phyloP scores from a whole-genome alignment of 2,329 filamentous ascomycete species.

The Cadophora malorum region DNA sequence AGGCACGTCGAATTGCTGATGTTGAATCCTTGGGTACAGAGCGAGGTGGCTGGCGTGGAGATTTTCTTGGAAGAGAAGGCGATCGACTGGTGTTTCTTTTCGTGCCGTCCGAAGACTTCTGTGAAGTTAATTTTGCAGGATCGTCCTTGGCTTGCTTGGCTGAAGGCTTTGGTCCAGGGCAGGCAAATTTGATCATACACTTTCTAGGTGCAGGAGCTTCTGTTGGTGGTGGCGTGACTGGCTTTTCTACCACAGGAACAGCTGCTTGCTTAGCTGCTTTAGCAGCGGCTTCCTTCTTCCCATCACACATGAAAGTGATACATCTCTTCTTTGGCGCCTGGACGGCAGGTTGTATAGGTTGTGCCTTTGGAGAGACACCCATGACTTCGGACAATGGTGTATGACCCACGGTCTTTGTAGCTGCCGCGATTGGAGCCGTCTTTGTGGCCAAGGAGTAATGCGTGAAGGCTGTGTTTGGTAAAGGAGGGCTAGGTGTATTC shows the following conservation, averaged over 20 bases:
- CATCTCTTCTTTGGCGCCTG: constrained; percentile 81
- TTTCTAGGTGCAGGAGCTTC: constrained; percentile 53
- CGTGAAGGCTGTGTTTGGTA: constrained; percentile 61
- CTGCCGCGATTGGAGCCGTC: constrained; percentile 26
- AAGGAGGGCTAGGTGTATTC: constrained; percentile 87
- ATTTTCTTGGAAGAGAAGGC: constrained; percentile 42
- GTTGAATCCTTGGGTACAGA: constrained; percentile 38
- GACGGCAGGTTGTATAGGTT: constrained; percentile 66
- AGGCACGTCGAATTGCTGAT: constrained; percentile 45
- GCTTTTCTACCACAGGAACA: constrained; percentile 48
- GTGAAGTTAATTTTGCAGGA: constrained; percentile 11
- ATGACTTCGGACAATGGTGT: constrained; percentile 28
- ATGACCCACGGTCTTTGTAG: constrained; percentile 27
- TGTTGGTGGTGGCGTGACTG: constrained; percentile 45
- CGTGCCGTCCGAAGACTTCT: constrained; percentile 31
- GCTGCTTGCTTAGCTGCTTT: constrained; percentile 47
- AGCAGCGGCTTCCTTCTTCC: constrained; percentile 58
- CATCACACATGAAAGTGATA: constrained; percentile 87
- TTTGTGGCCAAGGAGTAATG: constrained; percentile 40
- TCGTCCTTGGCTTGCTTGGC: constrained; percentile 43
- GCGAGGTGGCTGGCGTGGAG: constrained; percentile 28
- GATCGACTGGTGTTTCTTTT: constrained; percentile 37
- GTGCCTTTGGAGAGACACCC: constrained; percentile 49
- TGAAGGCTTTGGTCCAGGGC: constrained; percentile 60
- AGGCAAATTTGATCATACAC: constrained; percentile 77